Percentiles rank a stretch among this genome's conserved stretches.
phyloP scores from a whole-genome alignment of 352 stramenopile genomes.

The Pythium diclinum region DNA sequence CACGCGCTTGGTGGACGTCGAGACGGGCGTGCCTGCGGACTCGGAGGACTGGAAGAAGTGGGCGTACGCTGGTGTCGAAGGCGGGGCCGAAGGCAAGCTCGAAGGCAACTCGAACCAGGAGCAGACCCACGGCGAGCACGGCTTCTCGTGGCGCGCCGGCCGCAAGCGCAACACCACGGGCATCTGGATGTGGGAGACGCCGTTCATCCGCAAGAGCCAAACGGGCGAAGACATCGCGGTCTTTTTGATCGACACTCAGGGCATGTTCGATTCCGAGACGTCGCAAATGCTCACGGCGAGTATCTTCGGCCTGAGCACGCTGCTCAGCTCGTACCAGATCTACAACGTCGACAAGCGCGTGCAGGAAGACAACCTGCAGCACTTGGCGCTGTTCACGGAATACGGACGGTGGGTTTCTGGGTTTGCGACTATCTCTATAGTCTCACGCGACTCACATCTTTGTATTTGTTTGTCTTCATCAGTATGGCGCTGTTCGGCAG shows the following conservation, averaged over 20 bases:
- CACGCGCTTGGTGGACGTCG: conserved; percentile 43
- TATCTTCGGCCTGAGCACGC: conserved; percentile 98
- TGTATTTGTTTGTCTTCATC: neutral
- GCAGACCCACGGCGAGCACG: conserved; percentile 70
- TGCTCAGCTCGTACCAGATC: conserved; percentile 97
- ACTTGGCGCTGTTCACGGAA: conserved; percentile 99
- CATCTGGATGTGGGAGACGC: conserved; percentile 99
- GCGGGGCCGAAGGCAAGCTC: conserved; percentile 51
- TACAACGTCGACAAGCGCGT: conserved; percentile 99
- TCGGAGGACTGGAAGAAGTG: conserved; percentile 68
- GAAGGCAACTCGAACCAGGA: conserved; percentile 85
- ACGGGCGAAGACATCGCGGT: conserved; percentile 91
- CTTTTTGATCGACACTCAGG: conserved; percentile 98
- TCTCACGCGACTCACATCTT: no score
- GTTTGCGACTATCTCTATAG: neutral
- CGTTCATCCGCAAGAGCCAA: conserved; percentile 92
- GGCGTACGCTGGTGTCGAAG: conserved; percentile 56
- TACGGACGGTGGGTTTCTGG: conserved; percentile 87
- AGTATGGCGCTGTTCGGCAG: conserved; percentile 77
- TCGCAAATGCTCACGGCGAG: conserved; percentile 97
- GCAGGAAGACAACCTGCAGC: conserved; percentile 99
- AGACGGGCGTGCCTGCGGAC: conserved; percentile 24
- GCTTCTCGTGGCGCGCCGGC: conserved; percentile 96
- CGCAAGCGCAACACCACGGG: conserved; percentile 97
- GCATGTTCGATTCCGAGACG: conserved; percentile 99